phyloP scores from a whole-genome alignment of 2,329 filamentous ascomycete species.

The Pochonia chlamydosporia region DNA sequence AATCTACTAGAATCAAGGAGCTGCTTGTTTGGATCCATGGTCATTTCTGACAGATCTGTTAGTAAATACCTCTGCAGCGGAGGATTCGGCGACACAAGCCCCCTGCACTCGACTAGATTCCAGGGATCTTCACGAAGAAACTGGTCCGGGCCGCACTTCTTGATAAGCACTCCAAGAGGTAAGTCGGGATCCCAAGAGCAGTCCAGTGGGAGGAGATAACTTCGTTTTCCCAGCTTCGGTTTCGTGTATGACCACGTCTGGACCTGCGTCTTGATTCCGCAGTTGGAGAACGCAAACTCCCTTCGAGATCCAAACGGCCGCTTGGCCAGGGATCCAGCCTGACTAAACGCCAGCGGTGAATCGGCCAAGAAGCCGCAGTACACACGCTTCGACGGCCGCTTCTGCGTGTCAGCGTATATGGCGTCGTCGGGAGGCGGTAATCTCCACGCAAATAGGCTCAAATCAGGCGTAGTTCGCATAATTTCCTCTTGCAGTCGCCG shows the following conservation, averaged over 20 bases:
- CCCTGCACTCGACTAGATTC: neutral
- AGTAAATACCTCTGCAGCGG: neutral
- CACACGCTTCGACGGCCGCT: neutral
- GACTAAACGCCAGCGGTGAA: neutral
- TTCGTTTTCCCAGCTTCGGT: neutral
- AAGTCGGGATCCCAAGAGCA: neutral
- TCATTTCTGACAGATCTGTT: neutral
- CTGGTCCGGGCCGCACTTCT: neutral
- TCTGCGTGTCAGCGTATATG: neutral
- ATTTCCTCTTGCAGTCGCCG: slow-evolving; percentile 16
- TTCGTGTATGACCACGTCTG: neutral
- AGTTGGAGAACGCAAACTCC: neutral
- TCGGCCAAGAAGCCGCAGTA: slow-evolving; percentile 1
- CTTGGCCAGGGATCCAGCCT: neutral
- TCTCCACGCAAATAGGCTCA: slow-evolving; percentile 1
- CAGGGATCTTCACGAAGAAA: slow-evolving; percentile 2
- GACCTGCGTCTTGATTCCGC: slow-evolving; percentile 2
- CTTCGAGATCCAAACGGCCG: neutral
- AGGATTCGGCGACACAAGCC: neutral
- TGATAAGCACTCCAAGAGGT: neutral
- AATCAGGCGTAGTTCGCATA: neutral
- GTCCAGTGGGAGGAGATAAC: slow-evolving; percentile 1
- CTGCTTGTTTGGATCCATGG: neutral
- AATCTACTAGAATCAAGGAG: neutral
- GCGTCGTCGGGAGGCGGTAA: neutral